A percentile compares a stretch with the other conserved stretches of the same genome.
phyloP scores from a whole-genome alignment of 768 basidiomycete species.

The Lepiota brunneoincarnata region DNA sequence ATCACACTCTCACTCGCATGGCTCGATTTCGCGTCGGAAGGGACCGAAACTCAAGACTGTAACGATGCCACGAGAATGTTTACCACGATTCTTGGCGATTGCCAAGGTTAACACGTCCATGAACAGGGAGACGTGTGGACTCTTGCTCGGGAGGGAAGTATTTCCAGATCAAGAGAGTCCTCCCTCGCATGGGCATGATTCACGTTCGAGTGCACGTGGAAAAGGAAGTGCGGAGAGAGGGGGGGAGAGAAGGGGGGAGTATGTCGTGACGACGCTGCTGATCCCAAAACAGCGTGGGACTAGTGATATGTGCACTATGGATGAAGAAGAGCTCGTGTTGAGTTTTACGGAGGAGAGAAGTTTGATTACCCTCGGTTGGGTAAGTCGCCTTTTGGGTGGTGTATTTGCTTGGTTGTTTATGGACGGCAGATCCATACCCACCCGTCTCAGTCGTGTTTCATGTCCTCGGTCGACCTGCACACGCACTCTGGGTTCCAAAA shows the following conservation, averaged over 20 bases:
- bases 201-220: neutral
- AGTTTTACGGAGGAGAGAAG: slow-evolving; percentile 80
- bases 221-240: neutral
- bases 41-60: slow-evolving; percentile 51
- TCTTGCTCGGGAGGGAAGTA: slow-evolving; percentile 65
- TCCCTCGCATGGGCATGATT: neutral
- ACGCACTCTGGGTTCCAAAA: slow-evolving; percentile 88
- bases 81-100: slow-evolving; percentile 74
- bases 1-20: too few species aligned
- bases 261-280: slow-evolving; percentile 73
- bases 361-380: slow-evolving; percentile 90
- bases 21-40: slow-evolving; percentile 11
- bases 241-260: slow-evolving; percentile 46
- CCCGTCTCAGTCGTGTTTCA: slow-evolving; percentile 90
- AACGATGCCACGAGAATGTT: slow-evolving; percentile 65
- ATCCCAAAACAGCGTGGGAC: slow-evolving; percentile 89
- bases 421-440: slow-evolving; percentile 81
- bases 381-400: slow-evolving; percentile 33
- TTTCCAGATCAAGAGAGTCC: neutral
- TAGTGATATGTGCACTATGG: slow-evolving; percentile 91
- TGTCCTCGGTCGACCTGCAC: slow-evolving; percentile 92
- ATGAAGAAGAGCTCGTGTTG: slow-evolving; percentile 84
- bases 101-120: slow-evolving; percentile 75
- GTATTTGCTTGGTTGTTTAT: neutral
- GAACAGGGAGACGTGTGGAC: slow-evolving; percentile 85